These are phyloP conservation scores for Blastobotrys buckinghamii DNA, from an alignment of 1,139 yeast species.

Conservation along the genomic window DNA sequence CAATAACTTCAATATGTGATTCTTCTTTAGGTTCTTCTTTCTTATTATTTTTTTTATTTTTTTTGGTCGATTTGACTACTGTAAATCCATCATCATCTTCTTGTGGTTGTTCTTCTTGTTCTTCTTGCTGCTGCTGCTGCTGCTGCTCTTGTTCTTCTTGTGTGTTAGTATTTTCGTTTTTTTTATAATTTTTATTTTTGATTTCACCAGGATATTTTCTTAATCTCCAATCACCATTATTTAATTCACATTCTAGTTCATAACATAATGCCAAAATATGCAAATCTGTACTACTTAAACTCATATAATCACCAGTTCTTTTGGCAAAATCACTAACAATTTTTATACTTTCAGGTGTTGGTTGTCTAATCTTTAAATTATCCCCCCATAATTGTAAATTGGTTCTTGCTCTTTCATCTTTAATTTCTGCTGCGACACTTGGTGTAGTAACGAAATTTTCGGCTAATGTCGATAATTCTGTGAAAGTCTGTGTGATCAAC, in stretches of 20 bases:
- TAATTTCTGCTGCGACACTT: constrained; percentile 79
- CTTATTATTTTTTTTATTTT: constrained; percentile 9
- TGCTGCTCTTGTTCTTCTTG: constrained; percentile 4
- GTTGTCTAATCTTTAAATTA: constrained; percentile 52
- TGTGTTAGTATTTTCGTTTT: too few species aligned
- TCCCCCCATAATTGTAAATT: constrained; percentile 78
- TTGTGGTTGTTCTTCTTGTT: constrained; percentile 12
- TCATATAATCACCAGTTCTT: constrained; percentile 86
- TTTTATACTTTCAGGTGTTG: constrained; percentile 56
- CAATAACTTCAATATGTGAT: constrained; percentile 28
- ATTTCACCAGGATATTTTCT: constrained; percentile 60
- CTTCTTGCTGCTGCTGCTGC: too few species aligned
- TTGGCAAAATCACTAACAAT: constrained; percentile 72
- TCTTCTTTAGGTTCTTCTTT: neutral
- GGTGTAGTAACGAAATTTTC: constrained; percentile 78
- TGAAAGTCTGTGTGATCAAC: constrained; percentile 76
- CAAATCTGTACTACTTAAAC: constrained; percentile 83
- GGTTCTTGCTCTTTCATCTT: constrained; percentile 76
- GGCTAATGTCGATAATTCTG: constrained; percentile 66
- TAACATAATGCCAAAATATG: constrained; percentile 88
- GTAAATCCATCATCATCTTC: constrained; percentile 29
- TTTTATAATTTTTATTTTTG: constrained; percentile 11
- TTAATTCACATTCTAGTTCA: constrained; percentile 71
- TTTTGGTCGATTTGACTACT: constrained; percentile 25
- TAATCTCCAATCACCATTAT: constrained; percentile 57